Evolutionary conservation across 2,329 filamentous ascomycete species (phyloP).

Genomic region (Scolecobasidium constrictum): DNA sequence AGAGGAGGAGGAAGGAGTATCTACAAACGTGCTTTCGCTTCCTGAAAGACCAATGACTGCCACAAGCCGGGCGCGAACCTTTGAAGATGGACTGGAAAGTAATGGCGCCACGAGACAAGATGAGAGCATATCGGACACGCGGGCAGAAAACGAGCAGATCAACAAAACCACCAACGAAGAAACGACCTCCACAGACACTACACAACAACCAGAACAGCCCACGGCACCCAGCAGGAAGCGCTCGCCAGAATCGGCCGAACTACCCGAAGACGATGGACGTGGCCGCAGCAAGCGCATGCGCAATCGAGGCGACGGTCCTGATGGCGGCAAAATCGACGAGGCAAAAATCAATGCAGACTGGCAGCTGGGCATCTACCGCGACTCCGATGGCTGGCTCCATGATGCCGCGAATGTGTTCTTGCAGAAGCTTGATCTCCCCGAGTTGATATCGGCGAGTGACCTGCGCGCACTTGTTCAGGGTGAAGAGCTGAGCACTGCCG

Average conservation of each 20-base stretch:
- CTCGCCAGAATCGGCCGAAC: conserved; percentile 47
- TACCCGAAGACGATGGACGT: conserved; percentile 49
- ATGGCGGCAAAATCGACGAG: conserved; percentile 39
- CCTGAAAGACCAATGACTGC: background rate
- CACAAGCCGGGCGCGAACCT: background rate
- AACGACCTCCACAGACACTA: background rate
- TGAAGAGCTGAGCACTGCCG: background rate
- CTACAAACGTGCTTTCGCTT: background rate
- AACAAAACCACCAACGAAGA: background rate
- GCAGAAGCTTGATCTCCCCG: conserved; percentile 38
- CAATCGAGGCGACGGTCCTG: conserved; percentile 36
- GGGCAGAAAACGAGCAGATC: background rate
- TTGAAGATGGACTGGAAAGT: background rate
- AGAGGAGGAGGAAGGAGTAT: conserved; percentile 21
- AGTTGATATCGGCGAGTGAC: conserved; percentile 30
- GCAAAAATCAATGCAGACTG: conserved; percentile 41
- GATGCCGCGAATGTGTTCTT: conserved; percentile 42
- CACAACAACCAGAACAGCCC: background rate
- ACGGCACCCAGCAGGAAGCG: conserved; percentile 36
- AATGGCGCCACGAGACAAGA: background rate
- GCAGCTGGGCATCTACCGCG: conserved; percentile 39
- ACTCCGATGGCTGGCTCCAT: conserved; percentile 48
- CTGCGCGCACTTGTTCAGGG: conserved; percentile 20
- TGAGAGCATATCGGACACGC: background rate
- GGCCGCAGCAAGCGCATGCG: conserved; percentile 50